A percentile compares a stretch with the other conserved stretches of the same genome.
Evolutionary conservation across 2,329 filamentous ascomycete genomes (phyloP).

Genomic region (Talaromyces sp.): DNA sequence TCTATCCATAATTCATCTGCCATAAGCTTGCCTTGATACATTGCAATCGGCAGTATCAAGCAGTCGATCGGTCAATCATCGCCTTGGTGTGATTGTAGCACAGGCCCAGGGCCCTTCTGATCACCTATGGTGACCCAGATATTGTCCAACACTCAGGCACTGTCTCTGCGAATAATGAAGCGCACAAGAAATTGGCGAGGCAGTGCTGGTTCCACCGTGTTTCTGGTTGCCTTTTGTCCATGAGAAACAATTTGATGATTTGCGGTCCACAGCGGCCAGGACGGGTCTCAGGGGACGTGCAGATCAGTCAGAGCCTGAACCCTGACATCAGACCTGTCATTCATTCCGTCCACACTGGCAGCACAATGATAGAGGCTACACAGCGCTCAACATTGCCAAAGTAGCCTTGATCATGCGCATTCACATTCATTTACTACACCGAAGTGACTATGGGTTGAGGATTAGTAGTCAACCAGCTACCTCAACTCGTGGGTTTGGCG

Average conservation of each 20-base stretch:
- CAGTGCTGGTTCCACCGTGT: slow-evolving; percentile 9
- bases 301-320: slow-evolving; percentile 3
- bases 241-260: neutral
- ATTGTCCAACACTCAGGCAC: neutral
- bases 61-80: slow-evolving; percentile 1
- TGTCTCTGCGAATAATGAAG: neutral
- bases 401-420: neutral
- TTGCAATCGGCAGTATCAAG: neutral
- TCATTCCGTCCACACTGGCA: neutral
- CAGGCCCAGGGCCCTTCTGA: neutral
- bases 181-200: neutral
- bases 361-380: neutral
- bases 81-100: neutral
- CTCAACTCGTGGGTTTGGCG: neutral
- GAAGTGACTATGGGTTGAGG: neutral
- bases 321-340: neutral
- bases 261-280: neutral
- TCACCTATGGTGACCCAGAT: neutral
- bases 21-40: neutral
- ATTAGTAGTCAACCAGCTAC: neutral
- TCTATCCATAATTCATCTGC: neutral
- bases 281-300: neutral
- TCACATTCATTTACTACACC: neutral
- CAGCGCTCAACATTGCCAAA: neutral
- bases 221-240: neutral